Percentiles rank a stretch among this genome's conserved stretches.
Conservation (phyloP, 2,329 filamentous ascomycete species). For the Orbilia oligospora region DNA sequence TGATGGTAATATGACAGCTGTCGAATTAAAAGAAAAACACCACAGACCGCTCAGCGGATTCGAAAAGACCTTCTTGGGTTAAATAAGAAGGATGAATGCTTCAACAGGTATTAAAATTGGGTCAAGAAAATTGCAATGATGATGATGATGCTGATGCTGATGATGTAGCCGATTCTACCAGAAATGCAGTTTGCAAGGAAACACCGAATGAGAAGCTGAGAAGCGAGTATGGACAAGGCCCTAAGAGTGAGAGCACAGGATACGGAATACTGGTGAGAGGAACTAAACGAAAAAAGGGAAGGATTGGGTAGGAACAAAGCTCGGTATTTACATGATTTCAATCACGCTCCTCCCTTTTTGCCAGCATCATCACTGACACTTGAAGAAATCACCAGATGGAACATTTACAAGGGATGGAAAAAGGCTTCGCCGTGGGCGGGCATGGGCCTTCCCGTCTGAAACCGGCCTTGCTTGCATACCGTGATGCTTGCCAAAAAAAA, state of each 20-base stretch:
- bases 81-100: constrained; percentile 1
- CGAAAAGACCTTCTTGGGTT: neutral
- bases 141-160: neutral
- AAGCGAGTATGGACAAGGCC: constrained; percentile 8
- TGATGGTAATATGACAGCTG: constrained; percentile 24
- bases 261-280: constrained; percentile 9
- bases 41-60: constrained; percentile 44
- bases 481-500: constrained; percentile 42
- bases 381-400: constrained; percentile 9
- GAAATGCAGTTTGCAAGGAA: constrained; percentile 26
- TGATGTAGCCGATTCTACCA: constrained; percentile 14
- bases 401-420: constrained; percentile 20
- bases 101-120: constrained; percentile 15
- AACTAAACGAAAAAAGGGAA: neutral
- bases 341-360: neutral
- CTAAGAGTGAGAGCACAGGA: constrained; percentile 4
- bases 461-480: constrained; percentile 40
- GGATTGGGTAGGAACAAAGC: constrained; percentile 3
- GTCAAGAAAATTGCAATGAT: neutral
- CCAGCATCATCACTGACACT: constrained; percentile 7
- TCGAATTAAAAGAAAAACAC: constrained; percentile 26
- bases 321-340: constrained; percentile 33
- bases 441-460: constrained; percentile 45
- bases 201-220: constrained; percentile 23
- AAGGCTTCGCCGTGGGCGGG: constrained; percentile 40